These are phyloP conservation scores for Boletus subparvulus DNA, from an alignment of 768 basidiomycete species.

Conservation along the genomic window DNA sequence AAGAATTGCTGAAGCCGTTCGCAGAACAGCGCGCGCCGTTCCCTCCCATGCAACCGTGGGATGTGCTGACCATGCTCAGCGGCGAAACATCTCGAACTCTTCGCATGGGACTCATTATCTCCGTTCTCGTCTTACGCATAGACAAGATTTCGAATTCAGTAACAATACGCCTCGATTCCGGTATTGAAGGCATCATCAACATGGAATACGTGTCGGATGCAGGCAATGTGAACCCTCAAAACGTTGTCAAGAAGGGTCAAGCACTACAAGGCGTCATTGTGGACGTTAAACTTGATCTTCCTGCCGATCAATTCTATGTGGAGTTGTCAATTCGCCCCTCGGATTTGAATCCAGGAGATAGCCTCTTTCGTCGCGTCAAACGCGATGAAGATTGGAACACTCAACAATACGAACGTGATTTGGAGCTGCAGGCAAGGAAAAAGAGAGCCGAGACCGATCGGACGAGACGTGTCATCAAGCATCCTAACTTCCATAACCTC, in stretches of 20 bases:
- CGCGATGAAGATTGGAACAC: constrained; percentile 66
- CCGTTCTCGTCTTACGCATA: constrained; percentile 63
- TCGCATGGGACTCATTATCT: constrained; percentile 76
- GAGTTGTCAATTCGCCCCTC: constrained; percentile 68
- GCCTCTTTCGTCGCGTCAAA: constrained; percentile 56
- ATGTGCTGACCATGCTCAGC: constrained; percentile 92
- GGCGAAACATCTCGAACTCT: constrained; percentile 86
- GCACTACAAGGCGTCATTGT: constrained; percentile 79
- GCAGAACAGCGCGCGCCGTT: constrained; percentile 71
- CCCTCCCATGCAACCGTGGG: constrained; percentile 64
- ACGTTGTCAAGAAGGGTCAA: constrained; percentile 73
- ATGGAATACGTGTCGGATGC: constrained; percentile 56
- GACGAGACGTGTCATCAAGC: constrained; percentile 86
- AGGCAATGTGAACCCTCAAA: constrained; percentile 38
- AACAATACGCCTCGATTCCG: constrained; percentile 84
- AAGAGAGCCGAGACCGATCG: constrained; percentile 81
- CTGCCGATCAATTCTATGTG: constrained; percentile 63
- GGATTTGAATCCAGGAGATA: constrained; percentile 65
- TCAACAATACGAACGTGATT: constrained; percentile 61
- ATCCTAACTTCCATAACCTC: constrained; percentile 97
- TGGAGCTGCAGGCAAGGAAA: constrained; percentile 73
- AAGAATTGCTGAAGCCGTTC: constrained; percentile 80
- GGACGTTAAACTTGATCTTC: constrained; percentile 60
- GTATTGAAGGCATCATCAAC: constrained; percentile 80
- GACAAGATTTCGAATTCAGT: constrained; percentile 42